Base-by-base conservation (phyloP, 1,284 basidiomycete species). In the Marasmius sp. region DNA sequence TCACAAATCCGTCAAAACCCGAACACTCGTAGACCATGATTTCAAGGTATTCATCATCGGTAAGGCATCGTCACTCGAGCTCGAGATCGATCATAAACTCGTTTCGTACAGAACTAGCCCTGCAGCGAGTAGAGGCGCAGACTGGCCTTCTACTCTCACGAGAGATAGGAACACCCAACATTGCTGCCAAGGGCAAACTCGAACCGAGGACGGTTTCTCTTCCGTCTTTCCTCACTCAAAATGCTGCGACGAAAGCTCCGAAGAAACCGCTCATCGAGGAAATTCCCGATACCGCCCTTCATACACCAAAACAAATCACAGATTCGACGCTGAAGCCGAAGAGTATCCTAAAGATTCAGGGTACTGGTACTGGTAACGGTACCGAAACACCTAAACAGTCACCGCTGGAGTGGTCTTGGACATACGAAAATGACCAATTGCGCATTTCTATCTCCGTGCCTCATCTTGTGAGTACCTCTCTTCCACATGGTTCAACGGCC, bases 41-140 rank as follows among this genome's bases (percentile, higher is more conserved):
- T 91, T 91, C 77, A 89, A 87, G 67, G 72, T 79, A 2, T 91
- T 89, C 68, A 75, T 93, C 52, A 82, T 86, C 65, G 89, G 90
- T 88, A 68, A 61, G 78, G 38, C 59, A 22, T 59, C 39, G 36
- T 60, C 54, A 14, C 27, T 51, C 56, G 34, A 10, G 20, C 50
- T 49, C 12, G 20, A 22, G 14, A 16, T 36, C 33, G 18, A 8
- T 27, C 48, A 60, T 53, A 56, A 8, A 34, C 38, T 57, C 11
- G 12, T 39, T 8, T 39, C 34, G 27, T 38, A 22, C 48, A 91
- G 89, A 91, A 71, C 80, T 89, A 9, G 84, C 84, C 0, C 71
- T 91, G 4, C 88, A 89, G 67, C 84, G 83, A 10, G 82, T 91
- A 52, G 89, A 91, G 73, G 79, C 79, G 0, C 85, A 88, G 62